Evolutionary conservation across 306 rosid species (phyloP).

Genomic region (Myrica gale): DNA sequence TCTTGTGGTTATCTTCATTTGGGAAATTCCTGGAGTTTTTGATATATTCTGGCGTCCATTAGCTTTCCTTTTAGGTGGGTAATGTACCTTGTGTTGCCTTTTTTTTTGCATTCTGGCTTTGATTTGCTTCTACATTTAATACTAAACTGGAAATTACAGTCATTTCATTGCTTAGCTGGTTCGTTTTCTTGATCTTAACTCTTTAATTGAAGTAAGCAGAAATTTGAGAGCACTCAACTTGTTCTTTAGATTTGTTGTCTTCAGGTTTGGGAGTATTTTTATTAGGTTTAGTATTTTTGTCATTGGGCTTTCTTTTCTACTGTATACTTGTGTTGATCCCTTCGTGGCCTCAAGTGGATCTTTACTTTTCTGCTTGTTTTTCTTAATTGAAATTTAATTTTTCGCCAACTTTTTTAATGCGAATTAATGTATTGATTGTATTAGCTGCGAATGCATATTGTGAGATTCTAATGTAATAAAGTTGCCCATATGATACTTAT

Average conservation of each 20-base stretch:
- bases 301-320: background rate
- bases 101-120: conserved; percentile 22
- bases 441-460: background rate
- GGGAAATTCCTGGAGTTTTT: conserved; percentile 98
- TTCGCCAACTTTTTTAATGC: background rate
- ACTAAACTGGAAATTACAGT: conserved; percentile 15
- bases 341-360: background rate
- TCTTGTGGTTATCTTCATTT: conserved; percentile 81
- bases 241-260: conserved; percentile 4
- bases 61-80: conserved; percentile 76
- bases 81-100: conserved; percentile 6
- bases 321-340: background rate
- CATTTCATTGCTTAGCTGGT: conserved; percentile 20
- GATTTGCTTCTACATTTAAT: conserved; percentile 11
- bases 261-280: conserved; percentile 16
- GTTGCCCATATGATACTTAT: background rate
- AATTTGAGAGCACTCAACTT: conserved; percentile 17
- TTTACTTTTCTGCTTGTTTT: background rate
- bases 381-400: background rate
- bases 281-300: conserved; percentile 13
- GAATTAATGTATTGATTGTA: background rate
- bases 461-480: background rate
- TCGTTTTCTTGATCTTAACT: conserved; percentile 16
- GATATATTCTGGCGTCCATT: conserved; percentile 74
- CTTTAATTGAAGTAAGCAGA: conserved; percentile 6